phyloP scores from a whole-genome alignment of 2,329 filamentous ascomycete genomes.

The Cladophialophora immunda region DNA sequence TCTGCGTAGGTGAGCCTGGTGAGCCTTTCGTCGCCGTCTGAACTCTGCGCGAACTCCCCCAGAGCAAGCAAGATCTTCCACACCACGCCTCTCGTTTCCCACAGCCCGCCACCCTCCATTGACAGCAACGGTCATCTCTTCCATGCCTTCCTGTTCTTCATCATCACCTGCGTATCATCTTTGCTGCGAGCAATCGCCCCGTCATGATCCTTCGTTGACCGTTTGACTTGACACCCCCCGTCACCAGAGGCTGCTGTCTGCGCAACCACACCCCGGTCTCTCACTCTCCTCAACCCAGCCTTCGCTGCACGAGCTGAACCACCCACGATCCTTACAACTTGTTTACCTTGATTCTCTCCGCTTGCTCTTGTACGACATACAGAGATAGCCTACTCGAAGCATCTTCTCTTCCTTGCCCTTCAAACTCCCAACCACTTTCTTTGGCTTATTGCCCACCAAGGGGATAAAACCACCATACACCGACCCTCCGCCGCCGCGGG shows the following conservation, averaged over 20 bases:
- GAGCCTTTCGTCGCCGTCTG: neutral
- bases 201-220: constrained; percentile 16
- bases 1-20: neutral
- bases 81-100: constrained; percentile 19
- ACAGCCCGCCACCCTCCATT: constrained; percentile 5
- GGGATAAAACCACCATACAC: neutral
- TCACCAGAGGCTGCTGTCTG: constrained; percentile 26
- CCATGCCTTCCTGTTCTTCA: constrained; percentile 16
- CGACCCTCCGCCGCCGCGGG: constrained; percentile 7
- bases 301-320: constrained; percentile 29
- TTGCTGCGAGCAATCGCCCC: neutral
- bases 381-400: neutral
- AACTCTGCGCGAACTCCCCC: constrained; percentile 1
- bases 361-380: constrained; percentile 3
- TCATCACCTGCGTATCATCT: neutral
- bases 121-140: constrained; percentile 13
- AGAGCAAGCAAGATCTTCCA: constrained; percentile 4
- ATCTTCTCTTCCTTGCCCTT: constrained; percentile 12
- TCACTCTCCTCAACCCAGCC: constrained; percentile 15
- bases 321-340: constrained; percentile 26
- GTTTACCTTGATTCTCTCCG: constrained; percentile 19
- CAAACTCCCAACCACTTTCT: neutral
- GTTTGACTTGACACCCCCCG: constrained; percentile 25
- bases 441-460: neutral
- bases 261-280: constrained; percentile 20